Conservation (phyloP, 2,329 filamentous ascomycete genomes). For the Emergomyces orientalis region DNA sequence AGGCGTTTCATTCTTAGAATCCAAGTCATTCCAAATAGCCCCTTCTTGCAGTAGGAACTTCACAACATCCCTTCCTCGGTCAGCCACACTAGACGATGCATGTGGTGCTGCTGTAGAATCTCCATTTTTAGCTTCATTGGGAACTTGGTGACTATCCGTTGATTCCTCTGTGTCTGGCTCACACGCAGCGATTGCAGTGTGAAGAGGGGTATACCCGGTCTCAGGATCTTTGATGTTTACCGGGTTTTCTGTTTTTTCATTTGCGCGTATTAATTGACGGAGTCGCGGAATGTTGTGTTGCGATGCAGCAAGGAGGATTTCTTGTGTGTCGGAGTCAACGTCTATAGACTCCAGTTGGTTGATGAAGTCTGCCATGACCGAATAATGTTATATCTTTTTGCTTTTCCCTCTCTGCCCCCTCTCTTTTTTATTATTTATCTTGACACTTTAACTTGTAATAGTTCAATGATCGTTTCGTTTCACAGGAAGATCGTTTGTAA, state of each 20-base stretch:
- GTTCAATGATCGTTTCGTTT: neutral
- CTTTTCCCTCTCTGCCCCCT: neutral
- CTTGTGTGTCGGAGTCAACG: constrained; percentile 41
- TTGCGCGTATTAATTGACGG: constrained; percentile 56
- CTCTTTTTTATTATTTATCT: neutral
- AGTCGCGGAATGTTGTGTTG: constrained; percentile 60
- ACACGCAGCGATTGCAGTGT: constrained; percentile 77
- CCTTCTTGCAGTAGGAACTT: constrained; percentile 73
- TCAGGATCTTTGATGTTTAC: constrained; percentile 72
- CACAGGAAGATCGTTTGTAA: neutral
- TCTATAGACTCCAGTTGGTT: constrained; percentile 19
- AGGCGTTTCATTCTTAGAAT: constrained; percentile 77
- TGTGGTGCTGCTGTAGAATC: constrained; percentile 20
- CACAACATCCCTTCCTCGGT: constrained; percentile 58
- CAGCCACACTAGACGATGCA: constrained; percentile 32
- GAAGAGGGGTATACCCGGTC: constrained; percentile 78
- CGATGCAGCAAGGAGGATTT: constrained; percentile 56
- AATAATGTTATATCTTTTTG: neutral
- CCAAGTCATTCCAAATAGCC: constrained; percentile 95
- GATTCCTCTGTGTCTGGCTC: constrained; percentile 27
- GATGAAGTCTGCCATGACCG: constrained; percentile 3
- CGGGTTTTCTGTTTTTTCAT: constrained; percentile 40
- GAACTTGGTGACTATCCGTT: constrained; percentile 18
- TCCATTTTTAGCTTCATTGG: constrained; percentile 21
- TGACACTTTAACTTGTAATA: neutral